Conservation (phyloP, 176 grass and related monocot species). For the Musa beccarii region DNA sequence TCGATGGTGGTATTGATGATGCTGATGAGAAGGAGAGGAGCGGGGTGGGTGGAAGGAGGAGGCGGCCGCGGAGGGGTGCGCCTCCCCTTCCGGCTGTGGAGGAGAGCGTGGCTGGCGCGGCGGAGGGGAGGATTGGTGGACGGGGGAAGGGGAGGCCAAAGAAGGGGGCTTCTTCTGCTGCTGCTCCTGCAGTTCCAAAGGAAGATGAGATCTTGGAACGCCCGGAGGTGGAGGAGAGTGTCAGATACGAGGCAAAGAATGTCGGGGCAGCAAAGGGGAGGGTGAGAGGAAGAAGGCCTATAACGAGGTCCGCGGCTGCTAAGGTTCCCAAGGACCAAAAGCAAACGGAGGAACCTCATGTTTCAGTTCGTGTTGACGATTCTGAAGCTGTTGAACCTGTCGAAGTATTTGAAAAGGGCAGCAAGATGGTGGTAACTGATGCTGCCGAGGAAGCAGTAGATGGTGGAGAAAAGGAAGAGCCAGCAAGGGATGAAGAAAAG, state of each 20-base stretch:
- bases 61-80: neutral
- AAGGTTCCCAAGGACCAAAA: slow-evolving; percentile 20
- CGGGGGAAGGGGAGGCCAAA: slow-evolving; percentile 7
- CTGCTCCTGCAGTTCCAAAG: slow-evolving; percentile 3
- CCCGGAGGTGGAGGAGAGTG: neutral
- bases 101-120: neutral
- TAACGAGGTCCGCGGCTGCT: neutral
- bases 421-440: slow-evolving; percentile 7
- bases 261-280: neutral
- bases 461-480: slow-evolving; percentile 13
- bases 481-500: slow-evolving; percentile 1
- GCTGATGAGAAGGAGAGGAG: slow-evolving; percentile 19
- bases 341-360: slow-evolving; percentile 4
- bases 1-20: neutral
- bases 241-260: neutral
- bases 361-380: neutral
- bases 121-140: neutral
- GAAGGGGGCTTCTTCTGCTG: slow-evolving; percentile 3
- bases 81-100: slow-evolving; percentile 16
- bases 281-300: slow-evolving; percentile 18
- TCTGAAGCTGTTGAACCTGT: slow-evolving; percentile 4
- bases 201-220: slow-evolving; percentile 18
- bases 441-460: neutral
- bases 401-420: neutral
- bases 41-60: neutral